Evolutionary conservation across 176 grass and related monocot species (phyloP).

Genomic region (Luzula sylvatica): DNA sequence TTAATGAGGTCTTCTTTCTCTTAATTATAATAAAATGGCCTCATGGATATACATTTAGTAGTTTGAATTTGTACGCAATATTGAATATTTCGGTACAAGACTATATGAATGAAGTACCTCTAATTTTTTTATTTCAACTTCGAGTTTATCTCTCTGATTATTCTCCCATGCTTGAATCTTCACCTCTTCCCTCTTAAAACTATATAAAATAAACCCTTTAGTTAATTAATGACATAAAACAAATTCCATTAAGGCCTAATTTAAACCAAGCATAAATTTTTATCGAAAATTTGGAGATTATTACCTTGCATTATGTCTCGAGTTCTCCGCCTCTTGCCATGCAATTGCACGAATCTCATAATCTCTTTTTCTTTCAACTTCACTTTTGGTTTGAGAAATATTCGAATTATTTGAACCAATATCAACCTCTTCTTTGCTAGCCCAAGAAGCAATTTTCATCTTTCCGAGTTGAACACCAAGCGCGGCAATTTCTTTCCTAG

Average conservation of each 20-base stretch:
- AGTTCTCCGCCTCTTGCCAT: slow-evolving; percentile 80
- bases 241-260: not conserved
- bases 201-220: slow-evolving; percentile 14
- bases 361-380: slow-evolving; percentile 46
- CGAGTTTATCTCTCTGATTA: slow-evolving; percentile 44
- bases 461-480: slow-evolving; percentile 84
- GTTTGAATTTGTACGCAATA: not conserved
- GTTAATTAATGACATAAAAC: not conserved
- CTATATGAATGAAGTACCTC: slow-evolving; percentile 40
- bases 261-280: not conserved
- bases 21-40: too few species aligned
- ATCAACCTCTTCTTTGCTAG: slow-evolving; percentile 77
- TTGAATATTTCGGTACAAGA: not conserved
- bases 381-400: slow-evolving; percentile 20
- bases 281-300: slow-evolving; percentile 5
- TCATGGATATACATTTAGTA: not conserved
- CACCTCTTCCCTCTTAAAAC: slow-evolving; percentile 80
- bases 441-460: slow-evolving; percentile 94
- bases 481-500: slow-evolving; percentile 81
- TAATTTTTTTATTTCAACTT: slow-evolving; percentile 58
- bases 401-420: slow-evolving; percentile 28
- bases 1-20: too few species aligned
- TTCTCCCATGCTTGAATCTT: slow-evolving; percentile 93
- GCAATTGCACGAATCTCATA: slow-evolving; percentile 55
- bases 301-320: slow-evolving; percentile 76